Evolutionary conservation across 108 stramenopile species (phyloP).

Genomic region (Nitzschia sp.): DNA sequence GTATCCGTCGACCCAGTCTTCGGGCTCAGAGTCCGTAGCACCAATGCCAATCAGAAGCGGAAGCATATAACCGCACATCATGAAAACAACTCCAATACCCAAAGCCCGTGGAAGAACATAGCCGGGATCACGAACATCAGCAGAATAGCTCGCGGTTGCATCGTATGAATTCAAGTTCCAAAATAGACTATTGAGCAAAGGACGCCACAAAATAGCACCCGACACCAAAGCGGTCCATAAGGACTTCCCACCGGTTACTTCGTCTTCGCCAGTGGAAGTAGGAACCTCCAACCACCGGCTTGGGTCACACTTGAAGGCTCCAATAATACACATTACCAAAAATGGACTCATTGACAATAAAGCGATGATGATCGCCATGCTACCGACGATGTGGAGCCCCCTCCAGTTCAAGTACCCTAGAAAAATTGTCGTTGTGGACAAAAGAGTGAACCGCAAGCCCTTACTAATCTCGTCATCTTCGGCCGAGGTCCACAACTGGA

Average conservation of each 20-base stretch:
- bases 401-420: slow-evolving; percentile 78
- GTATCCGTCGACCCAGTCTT: slow-evolving; percentile 85
- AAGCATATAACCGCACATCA: slow-evolving; percentile 63
- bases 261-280: neutral
- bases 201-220: slow-evolving; percentile 83
- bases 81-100: slow-evolving; percentile 56
- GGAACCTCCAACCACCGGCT: slow-evolving; percentile 78
- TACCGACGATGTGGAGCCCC: slow-evolving; percentile 84
- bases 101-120: slow-evolving; percentile 75
- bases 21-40: slow-evolving; percentile 58
- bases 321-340: slow-evolving; percentile 66
- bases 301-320: slow-evolving; percentile 66
- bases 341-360: slow-evolving; percentile 88
- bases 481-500: slow-evolving; percentile 41
- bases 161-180: slow-evolving; percentile 95
- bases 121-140: slow-evolving; percentile 79
- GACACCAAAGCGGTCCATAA: slow-evolving; percentile 1
- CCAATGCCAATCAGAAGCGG: slow-evolving; percentile 77
- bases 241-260: slow-evolving; percentile 22
- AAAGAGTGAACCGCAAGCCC: slow-evolving; percentile 35
- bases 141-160: slow-evolving; percentile 76
- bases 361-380: slow-evolving; percentile 73
- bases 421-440: slow-evolving; percentile 48
- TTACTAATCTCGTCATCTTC: slow-evolving; percentile 9
- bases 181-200: slow-evolving; percentile 89